Evolutionary conservation across 176 grass and related monocot species (phyloP), one percentile per base, ranked within the genome.

Genomic region (Miscanthus lutarioriparius): DNA sequence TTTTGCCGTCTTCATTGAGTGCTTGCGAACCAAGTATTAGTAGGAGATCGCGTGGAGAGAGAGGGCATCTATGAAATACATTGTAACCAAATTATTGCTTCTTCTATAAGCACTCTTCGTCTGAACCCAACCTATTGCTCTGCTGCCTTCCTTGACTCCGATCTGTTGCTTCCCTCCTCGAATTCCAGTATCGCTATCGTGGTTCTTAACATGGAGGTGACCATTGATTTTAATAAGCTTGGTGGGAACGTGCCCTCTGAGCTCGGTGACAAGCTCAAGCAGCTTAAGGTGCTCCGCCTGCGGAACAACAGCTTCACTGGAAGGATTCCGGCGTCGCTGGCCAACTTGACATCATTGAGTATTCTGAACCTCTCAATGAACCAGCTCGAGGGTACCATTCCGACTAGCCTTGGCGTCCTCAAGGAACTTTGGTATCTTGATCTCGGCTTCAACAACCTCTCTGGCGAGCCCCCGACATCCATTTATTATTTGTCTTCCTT

Each of bases 331-430:
- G 10, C 23, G 9, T 74, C 84, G 9, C 44, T 86, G 23, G n/a
- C 15, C 5, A 86, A 86, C 2, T 22, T 83, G 0, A 17, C 81
- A 15, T 83, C 54, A 0, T 53, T 83, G 19, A 19, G 7, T 1
- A 0, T 13, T 9, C 1, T 84, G 0, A 1, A 6, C 0, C 11
- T 75, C 17, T 0, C 7, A 0, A 0, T 1, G 0, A 86, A 86
- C n/a, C 63, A 44, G 0, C 64, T 85, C 2, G 36, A 58, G 12
- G 80, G 67, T 3, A 13, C 15, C 4, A 72, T 82, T 0, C 80
- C 80, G 0, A 7, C 2, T 3, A n/a, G 67, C 22, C 5, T 82
- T 3, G 79, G 49, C 3, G 10, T 3, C 67, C 37, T 82, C 47
- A 23, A 27, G 47, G 22, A 48, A 22, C 23, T 82, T 4, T 0